A percentile compares a stretch with the other conserved stretches of the same genome.
Conservation (phyloP, 768 basidiomycete species). For the Macrolepiota fuliginosa region DNA sequence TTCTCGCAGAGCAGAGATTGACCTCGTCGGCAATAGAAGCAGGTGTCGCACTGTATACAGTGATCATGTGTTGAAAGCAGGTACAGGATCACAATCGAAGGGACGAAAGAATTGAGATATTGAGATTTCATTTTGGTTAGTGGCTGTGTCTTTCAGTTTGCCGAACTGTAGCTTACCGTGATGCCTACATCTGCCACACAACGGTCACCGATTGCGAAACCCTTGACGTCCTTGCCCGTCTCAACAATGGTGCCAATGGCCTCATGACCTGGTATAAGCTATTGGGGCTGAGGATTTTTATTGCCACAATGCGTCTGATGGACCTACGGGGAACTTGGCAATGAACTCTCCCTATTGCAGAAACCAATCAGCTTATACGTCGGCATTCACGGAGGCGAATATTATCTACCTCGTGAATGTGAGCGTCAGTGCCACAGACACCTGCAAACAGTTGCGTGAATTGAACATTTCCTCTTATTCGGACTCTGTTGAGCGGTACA, state of each 20-base stretch:
- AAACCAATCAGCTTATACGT: conserved; percentile 12
- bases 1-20: conserved; percentile 80
- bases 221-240: conserved; percentile 78
- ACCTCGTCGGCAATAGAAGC: conserved; percentile 89
- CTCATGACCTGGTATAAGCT: conserved; percentile 47
- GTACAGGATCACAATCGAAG: conserved; percentile 5
- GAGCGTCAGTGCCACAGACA: conserved; percentile 66
- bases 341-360: conserved; percentile 60
- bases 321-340: conserved; percentile 61
- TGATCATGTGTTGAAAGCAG: not conserved
- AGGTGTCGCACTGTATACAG: conserved; percentile 66
- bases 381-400: not conserved
- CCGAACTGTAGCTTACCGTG: conserved; percentile 47
- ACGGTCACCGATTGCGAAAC: conserved; percentile 75
- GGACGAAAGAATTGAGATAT: not conserved
- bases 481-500: not conserved
- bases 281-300: not conserved
- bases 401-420: conserved; percentile 42
- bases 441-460: not conserved
- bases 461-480: not conserved
- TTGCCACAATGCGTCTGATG: not conserved
- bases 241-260: conserved; percentile 68
- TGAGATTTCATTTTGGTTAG: not conserved
- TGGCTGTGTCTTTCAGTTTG: conserved; percentile 23
- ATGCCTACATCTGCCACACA: conserved; percentile 75